Evolutionary conservation across 139 green algal species (phyloP), one percentile per base, ranked within the genome.

Genomic region (Micractinium sp.): DNA sequence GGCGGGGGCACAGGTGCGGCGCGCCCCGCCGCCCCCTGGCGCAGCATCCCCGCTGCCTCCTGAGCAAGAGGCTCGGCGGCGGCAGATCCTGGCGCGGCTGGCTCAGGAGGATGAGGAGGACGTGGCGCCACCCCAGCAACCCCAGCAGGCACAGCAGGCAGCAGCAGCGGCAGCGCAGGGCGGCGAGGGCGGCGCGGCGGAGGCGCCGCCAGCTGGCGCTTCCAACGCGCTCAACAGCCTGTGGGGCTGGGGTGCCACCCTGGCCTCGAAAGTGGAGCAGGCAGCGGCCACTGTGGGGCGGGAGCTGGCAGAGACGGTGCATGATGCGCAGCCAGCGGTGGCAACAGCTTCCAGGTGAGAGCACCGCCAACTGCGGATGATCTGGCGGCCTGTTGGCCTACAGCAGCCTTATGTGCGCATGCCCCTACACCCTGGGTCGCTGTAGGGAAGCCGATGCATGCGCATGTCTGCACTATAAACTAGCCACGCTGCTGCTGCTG

Each of bases 51-150:
- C 88, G 61, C 85, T 63, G 41, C 82, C 56, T 47, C 80, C 88
- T 0, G 80, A 86, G 27, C 39, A 87, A 69, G 83, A 84, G 84
- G 78, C 69, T 0, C 31, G 33, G 35, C 78, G 89, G 36, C 67
- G 36, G 69, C 35, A 20, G 7, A 85, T 89, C 61, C 85, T 92
- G 69, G 85, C 89, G 0, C 60, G 86, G 36, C 38, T 92, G 56
- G 71, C 80, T 22, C 85, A 77, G 33, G 81, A 88, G 36, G 88
- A 91, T 0, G 83, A 80, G 38, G 66, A 33, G 25, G 56, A 60
- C 22, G 35, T 76, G 47, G 18, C 36, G 35, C 61, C 35, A 14
- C 33, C 81, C 23, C n/a, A 81, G 83, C 83, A 56, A 39, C 15
- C 25, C 0, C 12, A 56, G 81, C 14, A 53, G 60, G 81, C 73